phyloP scores from a whole-genome alignment of 225 moss, liverwort and hornwort species.

The Physcomitrium patens region DNA sequence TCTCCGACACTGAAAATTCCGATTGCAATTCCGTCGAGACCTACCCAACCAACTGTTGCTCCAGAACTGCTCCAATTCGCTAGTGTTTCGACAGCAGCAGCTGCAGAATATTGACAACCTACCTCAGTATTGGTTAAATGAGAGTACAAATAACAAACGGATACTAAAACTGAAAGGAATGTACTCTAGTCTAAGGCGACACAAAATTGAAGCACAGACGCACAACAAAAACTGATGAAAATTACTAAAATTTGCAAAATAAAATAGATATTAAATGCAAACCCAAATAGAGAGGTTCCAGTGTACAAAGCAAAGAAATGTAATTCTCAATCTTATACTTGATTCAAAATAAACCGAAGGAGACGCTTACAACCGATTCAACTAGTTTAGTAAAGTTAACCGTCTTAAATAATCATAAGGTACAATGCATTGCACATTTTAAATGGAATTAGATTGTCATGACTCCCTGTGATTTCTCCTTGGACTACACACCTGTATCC shows the following conservation, averaged over 20 bases:
- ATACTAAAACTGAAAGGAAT: not conserved
- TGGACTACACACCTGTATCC: constrained; percentile 62
- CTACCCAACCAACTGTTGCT: constrained; percentile 91
- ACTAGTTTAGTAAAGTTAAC: no score
- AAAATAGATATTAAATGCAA: constrained; percentile 9
- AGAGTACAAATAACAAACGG: constrained; percentile 4
- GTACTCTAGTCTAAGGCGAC: not conserved
- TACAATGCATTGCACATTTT: constrained; percentile 1
- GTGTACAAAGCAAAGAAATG: not conserved
- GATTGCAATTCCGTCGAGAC: constrained; percentile 61
- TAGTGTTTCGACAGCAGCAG: constrained; percentile 36
- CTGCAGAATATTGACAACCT: constrained; percentile 31
- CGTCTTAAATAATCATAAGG: not conserved
- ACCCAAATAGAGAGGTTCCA: not conserved
- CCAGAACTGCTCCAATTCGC: constrained; percentile 72
- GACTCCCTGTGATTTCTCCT: not conserved
- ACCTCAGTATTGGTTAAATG: constrained; percentile 11
- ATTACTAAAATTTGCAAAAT: not conserved
- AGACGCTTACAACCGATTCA: not conserved
- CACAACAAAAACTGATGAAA: not conserved
- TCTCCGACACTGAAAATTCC: constrained; percentile 88
- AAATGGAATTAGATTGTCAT: not conserved
- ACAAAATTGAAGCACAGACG: not conserved
- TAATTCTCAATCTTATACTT: not conserved
- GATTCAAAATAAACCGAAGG: not conserved